phyloP scores from a whole-genome alignment of 148 eudicot genomes.

The Dysphania ambrosioides region DNA sequence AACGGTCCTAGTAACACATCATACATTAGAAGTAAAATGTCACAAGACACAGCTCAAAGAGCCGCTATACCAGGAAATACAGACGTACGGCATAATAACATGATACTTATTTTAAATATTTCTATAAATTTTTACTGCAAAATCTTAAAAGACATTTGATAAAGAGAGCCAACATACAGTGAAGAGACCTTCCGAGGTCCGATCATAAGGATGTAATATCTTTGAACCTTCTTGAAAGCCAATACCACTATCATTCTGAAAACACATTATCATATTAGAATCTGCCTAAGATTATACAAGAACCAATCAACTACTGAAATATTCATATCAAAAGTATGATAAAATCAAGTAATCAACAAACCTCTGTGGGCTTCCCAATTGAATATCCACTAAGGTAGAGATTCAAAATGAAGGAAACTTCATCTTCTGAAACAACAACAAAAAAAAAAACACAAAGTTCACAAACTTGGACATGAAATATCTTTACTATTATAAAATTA shows the following conservation, averaged over 20 bases:
- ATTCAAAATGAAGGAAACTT: constrained; percentile 71
- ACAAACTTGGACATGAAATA: not conserved
- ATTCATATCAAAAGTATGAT: not conserved
- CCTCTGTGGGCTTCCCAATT: constrained; percentile 72
- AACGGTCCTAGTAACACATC: not conserved
- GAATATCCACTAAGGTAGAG: constrained; percentile 85
- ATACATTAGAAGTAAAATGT: not conserved
- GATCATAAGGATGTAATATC: constrained; percentile 75
- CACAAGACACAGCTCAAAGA: not conserved
- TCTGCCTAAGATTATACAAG: not conserved
- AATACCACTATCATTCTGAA: constrained; percentile 43
- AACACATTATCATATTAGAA: constrained; percentile 9
- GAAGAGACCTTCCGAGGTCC: constrained; percentile 76
- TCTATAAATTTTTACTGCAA: not conserved
- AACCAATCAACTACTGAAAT: not conserved
- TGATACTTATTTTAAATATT: not conserved
- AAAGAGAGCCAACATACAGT: constrained; percentile 44
- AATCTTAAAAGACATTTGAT: not conserved
- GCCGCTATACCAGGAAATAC: not conserved
- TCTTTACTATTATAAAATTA: not conserved
- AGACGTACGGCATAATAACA: not conserved
- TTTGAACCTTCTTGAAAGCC: constrained; percentile 56
- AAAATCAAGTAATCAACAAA: constrained; percentile 36
- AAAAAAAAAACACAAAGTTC: not conserved
- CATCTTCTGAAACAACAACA: constrained; percentile 45